Conservation (phyloP, 805 yeast species). For the Kregervanrija pseudodelftensis region DNA sequence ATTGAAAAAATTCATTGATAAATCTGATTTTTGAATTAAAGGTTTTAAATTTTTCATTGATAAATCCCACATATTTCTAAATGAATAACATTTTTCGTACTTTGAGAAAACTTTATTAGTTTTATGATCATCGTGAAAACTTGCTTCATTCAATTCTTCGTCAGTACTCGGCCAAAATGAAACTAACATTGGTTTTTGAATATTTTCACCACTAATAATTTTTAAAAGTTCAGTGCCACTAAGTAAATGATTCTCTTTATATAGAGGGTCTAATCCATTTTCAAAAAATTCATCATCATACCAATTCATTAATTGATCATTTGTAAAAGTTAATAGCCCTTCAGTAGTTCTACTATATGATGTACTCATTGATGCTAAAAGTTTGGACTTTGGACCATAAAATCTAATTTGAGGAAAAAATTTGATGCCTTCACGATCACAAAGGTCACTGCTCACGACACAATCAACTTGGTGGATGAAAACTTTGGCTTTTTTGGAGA, state of each 20-base stretch:
- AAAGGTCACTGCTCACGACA: constrained; percentile 78
- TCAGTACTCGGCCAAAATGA: constrained; percentile 60
- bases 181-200: constrained; percentile 43
- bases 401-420: constrained; percentile 69
- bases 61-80: constrained; percentile 51
- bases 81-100: constrained; percentile 45
- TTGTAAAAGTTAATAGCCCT: constrained; percentile 44
- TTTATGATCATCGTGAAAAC: constrained; percentile 27
- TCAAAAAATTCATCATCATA: constrained; percentile 35
- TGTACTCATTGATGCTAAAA: constrained; percentile 40
- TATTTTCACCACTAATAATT: constrained; percentile 42
- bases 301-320: constrained; percentile 38
- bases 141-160: constrained; percentile 29
- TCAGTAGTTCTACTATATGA: constrained; percentile 39
- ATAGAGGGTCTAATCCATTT: constrained; percentile 32
- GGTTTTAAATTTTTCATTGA: constrained; percentile 40
- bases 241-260: not conserved
- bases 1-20: constrained; percentile 45
- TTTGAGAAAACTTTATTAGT: constrained; percentile 31
- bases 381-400: constrained; percentile 48
- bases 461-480: constrained; percentile 68
- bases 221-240: constrained; percentile 35
- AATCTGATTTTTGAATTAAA: constrained; percentile 7
- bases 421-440: constrained; percentile 54
- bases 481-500: constrained; percentile 22